A percentile compares a stretch with the other conserved stretches of the same genome.
phyloP scores from a whole-genome alignment of 345 rosid genomes.

The Triadica sebifera region DNA sequence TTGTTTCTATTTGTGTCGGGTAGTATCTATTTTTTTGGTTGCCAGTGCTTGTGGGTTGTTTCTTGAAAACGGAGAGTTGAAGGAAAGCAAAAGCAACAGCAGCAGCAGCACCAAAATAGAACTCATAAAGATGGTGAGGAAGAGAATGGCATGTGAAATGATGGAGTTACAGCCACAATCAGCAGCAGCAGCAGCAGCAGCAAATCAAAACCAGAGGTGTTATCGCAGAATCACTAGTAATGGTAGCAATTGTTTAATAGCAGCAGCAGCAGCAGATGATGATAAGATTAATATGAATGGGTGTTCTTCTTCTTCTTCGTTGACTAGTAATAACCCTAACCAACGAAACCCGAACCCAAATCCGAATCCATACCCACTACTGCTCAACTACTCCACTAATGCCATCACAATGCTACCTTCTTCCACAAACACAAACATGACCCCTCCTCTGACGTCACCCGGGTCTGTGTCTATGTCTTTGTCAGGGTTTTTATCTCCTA shows the following conservation, averaged over 20 bases:
- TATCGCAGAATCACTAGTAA: background rate
- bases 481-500: constrained; percentile 38
- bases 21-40: constrained; percentile 35
- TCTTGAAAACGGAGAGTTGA: too few relatives aligned
- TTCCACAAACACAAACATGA: constrained; percentile 28
- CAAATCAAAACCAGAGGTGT: constrained; percentile 29
- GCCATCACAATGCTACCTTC: constrained; percentile 16
- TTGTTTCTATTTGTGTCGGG: too few relatives aligned
- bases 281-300: too few relatives aligned
- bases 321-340: too few relatives aligned
- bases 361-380: constrained; percentile 22
- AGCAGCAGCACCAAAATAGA: background rate
- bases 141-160: constrained; percentile 88
- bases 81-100: background rate
- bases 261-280: too few relatives aligned
- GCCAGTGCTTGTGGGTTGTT: constrained; percentile 9
- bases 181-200: background rate
- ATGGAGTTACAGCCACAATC: constrained; percentile 26
- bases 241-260: too few relatives aligned
- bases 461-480: too few relatives aligned
- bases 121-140: constrained; percentile 53
- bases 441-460: constrained; percentile 52
- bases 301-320: too few relatives aligned
- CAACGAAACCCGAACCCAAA: constrained; percentile 19
- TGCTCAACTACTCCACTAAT: constrained; percentile 60